Evolutionary conservation across 2,329 filamentous ascomycete species (phyloP).

Genomic region (Xylogone sp.): DNA sequence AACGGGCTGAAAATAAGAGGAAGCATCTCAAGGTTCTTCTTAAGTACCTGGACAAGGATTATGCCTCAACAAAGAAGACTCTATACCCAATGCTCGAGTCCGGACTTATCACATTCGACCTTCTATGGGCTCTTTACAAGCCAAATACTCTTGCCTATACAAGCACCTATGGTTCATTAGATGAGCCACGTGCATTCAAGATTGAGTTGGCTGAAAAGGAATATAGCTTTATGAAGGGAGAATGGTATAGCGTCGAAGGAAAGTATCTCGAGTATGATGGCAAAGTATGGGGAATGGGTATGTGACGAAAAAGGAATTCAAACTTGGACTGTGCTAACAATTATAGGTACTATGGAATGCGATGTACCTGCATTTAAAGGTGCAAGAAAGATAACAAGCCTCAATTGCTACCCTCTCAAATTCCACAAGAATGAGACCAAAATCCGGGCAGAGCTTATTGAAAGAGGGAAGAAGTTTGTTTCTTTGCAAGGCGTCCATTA

Average conservation of each 20-base stretch:
- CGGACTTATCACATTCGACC: slow-evolving; percentile 82
- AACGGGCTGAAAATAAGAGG: slow-evolving; percentile 54
- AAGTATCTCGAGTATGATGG: slow-evolving; percentile 85
- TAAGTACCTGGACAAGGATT: slow-evolving; percentile 78
- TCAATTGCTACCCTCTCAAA: slow-evolving; percentile 72
- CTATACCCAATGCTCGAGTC: slow-evolving; percentile 77
- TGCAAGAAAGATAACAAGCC: slow-evolving; percentile 74
- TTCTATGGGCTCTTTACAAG: slow-evolving; percentile 86
- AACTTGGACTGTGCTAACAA: slow-evolving; percentile 4
- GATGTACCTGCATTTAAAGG: slow-evolving; percentile 76
- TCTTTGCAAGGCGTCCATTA: slow-evolving; percentile 79
- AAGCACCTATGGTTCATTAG: slow-evolving; percentile 69
- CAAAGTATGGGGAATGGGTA: slow-evolving; percentile 74
- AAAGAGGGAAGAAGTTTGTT: slow-evolving; percentile 82
- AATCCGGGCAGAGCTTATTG: slow-evolving; percentile 64
- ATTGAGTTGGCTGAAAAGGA: slow-evolving; percentile 73
- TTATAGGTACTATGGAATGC: slow-evolving; percentile 50
- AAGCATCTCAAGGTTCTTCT: slow-evolving; percentile 69
- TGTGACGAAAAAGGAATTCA: slow-evolving; percentile 1
- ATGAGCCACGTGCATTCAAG: slow-evolving; percentile 79
- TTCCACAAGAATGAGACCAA: slow-evolving; percentile 72
- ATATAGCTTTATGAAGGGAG: slow-evolving; percentile 63
- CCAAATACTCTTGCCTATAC: slow-evolving; percentile 78
- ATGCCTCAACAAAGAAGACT: slow-evolving; percentile 71
- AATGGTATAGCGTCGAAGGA: slow-evolving; percentile 74